phyloP scores from a whole-genome alignment of 1,284 basidiomycete genomes.

The Veloboletus limbatus region DNA sequence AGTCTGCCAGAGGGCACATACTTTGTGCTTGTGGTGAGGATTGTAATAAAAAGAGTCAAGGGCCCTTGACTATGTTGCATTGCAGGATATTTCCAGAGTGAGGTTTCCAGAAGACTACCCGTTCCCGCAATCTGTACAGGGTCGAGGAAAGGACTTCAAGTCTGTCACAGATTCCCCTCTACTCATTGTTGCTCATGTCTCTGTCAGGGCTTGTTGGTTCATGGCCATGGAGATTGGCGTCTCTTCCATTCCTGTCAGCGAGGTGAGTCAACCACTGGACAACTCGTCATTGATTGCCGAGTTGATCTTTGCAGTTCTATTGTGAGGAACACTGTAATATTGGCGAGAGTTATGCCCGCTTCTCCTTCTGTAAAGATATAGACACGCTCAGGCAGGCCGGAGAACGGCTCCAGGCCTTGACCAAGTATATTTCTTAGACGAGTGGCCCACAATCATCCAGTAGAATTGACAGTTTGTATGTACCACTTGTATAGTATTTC shows the following conservation, averaged over 20 bases:
- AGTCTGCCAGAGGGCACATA: slow-evolving; percentile 87
- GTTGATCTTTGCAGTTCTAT: slow-evolving; percentile 66
- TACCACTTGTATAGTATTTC: background rate
- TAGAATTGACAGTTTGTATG: slow-evolving; percentile 4
- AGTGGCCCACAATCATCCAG: background rate
- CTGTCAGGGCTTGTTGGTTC: slow-evolving; percentile 80
- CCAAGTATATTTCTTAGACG: slow-evolving; percentile 54
- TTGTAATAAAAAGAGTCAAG: background rate
- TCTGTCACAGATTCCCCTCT: slow-evolving; percentile 34
- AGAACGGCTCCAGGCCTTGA: slow-evolving; percentile 71
- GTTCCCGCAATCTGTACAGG: slow-evolving; percentile 74
- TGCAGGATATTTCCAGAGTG: slow-evolving; percentile 78
- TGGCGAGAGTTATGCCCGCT: slow-evolving; percentile 83
- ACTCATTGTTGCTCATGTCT: slow-evolving; percentile 3
- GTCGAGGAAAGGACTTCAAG: slow-evolving; percentile 87
- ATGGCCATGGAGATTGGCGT: slow-evolving; percentile 86
- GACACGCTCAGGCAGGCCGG: slow-evolving; percentile 79
- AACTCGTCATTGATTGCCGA: background rate
- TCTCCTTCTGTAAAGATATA: slow-evolving; percentile 92
- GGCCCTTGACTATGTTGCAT: slow-evolving; percentile 10
- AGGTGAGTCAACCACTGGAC: slow-evolving; percentile 49
- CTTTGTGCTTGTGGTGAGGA: slow-evolving; percentile 78
- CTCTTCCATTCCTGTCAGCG: slow-evolving; percentile 90
- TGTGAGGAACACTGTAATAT: slow-evolving; percentile 80
- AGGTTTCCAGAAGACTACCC: slow-evolving; percentile 83